These are phyloP conservation scores for Alternaria ventricosa DNA, from an alignment of 2,329 filamentous ascomycete species.

Conservation along the genomic window DNA sequence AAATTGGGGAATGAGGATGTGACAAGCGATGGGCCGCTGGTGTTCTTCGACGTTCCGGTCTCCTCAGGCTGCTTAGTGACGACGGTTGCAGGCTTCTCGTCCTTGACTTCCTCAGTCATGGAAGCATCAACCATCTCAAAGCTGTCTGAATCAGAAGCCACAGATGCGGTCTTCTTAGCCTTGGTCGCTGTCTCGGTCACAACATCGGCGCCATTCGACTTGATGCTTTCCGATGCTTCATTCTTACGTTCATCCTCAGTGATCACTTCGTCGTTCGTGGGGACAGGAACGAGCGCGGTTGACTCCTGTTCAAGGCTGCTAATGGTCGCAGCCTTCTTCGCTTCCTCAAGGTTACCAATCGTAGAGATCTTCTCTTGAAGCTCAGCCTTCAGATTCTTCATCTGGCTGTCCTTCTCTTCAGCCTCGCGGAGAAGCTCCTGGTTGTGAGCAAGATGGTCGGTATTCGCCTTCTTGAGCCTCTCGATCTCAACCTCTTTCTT, in stretches of 20 bases:
- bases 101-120: not conserved
- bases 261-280: not conserved
- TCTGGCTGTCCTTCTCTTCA: conserved; percentile 23
- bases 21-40: not conserved
- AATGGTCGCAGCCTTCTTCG: conserved; percentile 1
- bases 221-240: fast-evolving
- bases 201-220: not conserved
- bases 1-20: conserved; percentile 13
- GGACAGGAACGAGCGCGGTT: not conserved
- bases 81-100: not conserved
- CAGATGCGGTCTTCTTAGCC: not conserved
- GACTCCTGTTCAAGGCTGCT: conserved; percentile 12
- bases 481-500: conserved; percentile 1
- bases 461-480: conserved; percentile 9
- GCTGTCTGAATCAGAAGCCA: not conserved
- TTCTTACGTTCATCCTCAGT: not conserved
- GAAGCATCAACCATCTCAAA: not conserved
- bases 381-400: conserved; percentile 17
- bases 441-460: conserved; percentile 13
- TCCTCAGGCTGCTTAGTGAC: not conserved
- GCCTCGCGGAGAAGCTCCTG: conserved; percentile 22
- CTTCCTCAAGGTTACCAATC: conserved; percentile 15
- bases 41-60: not conserved
- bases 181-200: not conserved
- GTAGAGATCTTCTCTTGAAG: conserved; percentile 10